Conservation (phyloP, 1,284 basidiomycete genomes). For the Peniophora sp. region DNA sequence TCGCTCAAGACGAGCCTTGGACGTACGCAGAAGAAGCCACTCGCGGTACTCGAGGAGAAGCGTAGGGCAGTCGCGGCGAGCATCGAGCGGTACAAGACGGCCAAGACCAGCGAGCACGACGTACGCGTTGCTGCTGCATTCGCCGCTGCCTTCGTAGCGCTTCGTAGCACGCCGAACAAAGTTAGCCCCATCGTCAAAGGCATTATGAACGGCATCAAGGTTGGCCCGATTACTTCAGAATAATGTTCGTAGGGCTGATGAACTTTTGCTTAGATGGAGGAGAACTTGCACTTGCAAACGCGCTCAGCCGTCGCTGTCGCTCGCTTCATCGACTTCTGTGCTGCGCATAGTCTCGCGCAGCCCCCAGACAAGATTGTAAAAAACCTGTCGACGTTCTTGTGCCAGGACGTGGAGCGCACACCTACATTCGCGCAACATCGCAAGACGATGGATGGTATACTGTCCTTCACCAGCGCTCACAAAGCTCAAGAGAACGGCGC, state of each 20-base stretch:
- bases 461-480: slow-evolving; percentile 58
- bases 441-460: slow-evolving; percentile 62
- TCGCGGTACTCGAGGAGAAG: slow-evolving; percentile 74
- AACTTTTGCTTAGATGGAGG: slow-evolving; percentile 62
- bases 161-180: slow-evolving; percentile 82
- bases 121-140: slow-evolving; percentile 84
- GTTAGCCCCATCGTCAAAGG: slow-evolving; percentile 95
- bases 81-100: slow-evolving; percentile 77
- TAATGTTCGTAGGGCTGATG: background rate
- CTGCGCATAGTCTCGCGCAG: slow-evolving; percentile 53
- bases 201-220: slow-evolving; percentile 98
- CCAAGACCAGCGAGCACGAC: slow-evolving; percentile 79
- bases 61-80: slow-evolving; percentile 64
- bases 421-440: slow-evolving; percentile 78
- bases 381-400: slow-evolving; percentile 96
- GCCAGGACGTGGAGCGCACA: slow-evolving; percentile 84
- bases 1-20: slow-evolving; percentile 69
- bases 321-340: slow-evolving; percentile 83
- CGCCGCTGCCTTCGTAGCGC: slow-evolving; percentile 85
- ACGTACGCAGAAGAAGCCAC: slow-evolving; percentile 70
- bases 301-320: slow-evolving; percentile 87
- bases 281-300: slow-evolving; percentile 84
- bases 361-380: slow-evolving; percentile 91
- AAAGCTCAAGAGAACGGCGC: slow-evolving; percentile 39
- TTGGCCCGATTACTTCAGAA: slow-evolving; percentile 20